Conservation (phyloP, 1,284 basidiomycete genomes). For the Boletus austroedulis region DNA sequence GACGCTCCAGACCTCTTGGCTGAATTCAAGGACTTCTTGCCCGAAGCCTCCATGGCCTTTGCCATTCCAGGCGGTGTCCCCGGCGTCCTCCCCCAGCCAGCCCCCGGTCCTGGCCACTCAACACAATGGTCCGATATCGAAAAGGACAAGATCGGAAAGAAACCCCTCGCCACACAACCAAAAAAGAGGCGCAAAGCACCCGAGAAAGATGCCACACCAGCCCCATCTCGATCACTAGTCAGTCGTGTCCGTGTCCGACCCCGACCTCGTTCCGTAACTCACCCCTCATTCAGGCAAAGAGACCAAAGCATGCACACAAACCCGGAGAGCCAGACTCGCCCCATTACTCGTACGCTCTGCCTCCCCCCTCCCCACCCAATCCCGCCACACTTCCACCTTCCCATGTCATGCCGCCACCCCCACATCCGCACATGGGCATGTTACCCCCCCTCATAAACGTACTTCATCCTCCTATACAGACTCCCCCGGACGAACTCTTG, state of each 20-base stretch:
- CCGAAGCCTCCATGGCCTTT: constrained; percentile 55
- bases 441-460: constrained; percentile 30
- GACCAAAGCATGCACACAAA: constrained; percentile 57
- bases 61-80: constrained; percentile 37
- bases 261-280: constrained; percentile 6
- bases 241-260: constrained; percentile 36
- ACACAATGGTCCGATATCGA: constrained; percentile 43
- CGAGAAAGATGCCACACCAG: constrained; percentile 61
- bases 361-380: constrained; percentile 38
- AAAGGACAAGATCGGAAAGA: constrained; percentile 47
- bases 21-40: constrained; percentile 97
- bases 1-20: constrained; percentile 89
- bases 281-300: constrained; percentile 46
- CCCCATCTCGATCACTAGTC: constrained; percentile 45
- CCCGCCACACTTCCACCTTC: constrained; percentile 36
- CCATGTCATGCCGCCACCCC: constrained; percentile 33
- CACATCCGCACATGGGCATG: constrained; percentile 36
- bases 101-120: constrained; percentile 33
- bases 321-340: constrained; percentile 53
- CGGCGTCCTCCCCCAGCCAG: constrained; percentile 46
- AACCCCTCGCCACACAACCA: constrained; percentile 41
- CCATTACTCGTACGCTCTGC: constrained; percentile 52
- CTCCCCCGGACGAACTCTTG: constrained; percentile 78
- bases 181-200: constrained; percentile 45
- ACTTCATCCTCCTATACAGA: constrained; percentile 32